phyloP scores from a whole-genome alignment of 2,329 filamentous ascomycete species.

The Fusarium paranaense region DNA sequence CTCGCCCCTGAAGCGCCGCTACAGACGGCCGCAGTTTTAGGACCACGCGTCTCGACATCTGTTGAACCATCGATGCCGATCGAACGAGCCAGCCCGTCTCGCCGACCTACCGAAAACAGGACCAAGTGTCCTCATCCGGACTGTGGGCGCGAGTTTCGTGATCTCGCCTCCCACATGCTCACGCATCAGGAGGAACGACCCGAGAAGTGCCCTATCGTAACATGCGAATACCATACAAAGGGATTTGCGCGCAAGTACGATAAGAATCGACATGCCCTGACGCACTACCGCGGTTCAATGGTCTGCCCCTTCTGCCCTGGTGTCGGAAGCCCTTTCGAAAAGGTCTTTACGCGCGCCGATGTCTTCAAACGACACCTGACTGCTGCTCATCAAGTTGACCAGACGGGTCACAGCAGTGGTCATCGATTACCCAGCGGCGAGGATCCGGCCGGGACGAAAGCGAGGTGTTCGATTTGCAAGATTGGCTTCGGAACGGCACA shows the following conservation, averaged over 20 bases:
- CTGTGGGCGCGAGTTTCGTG: conserved; percentile 71
- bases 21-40: conserved; percentile 18
- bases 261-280: conserved; percentile 95
- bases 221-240: conserved; percentile 93
- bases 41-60: conserved; percentile 29
- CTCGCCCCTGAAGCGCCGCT: conserved; percentile 27
- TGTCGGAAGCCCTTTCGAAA: conserved; percentile 86
- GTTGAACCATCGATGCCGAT: conserved; percentile 42
- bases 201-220: conserved; percentile 94
- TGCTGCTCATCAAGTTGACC: conserved; percentile 92
- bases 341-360: conserved; percentile 95
- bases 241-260: conserved; percentile 98
- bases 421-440: conserved; percentile 49
- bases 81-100: conserved; percentile 45
- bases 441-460: conserved; percentile 63
- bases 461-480: conserved; percentile 91
- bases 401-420: conserved; percentile 89
- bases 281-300: conserved; percentile 98
- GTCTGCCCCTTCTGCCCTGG: conserved; percentile 96
- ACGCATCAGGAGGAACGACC: conserved; percentile 94
- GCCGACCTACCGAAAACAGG: conserved; percentile 54
- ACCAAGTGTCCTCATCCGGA: conserved; percentile 68
- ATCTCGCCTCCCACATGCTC: conserved; percentile 89
- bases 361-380: conserved; percentile 97
- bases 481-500: conserved; percentile 85